Base-by-base conservation (phyloP, 306 rosid species). In the Dryas drummondii region DNA sequence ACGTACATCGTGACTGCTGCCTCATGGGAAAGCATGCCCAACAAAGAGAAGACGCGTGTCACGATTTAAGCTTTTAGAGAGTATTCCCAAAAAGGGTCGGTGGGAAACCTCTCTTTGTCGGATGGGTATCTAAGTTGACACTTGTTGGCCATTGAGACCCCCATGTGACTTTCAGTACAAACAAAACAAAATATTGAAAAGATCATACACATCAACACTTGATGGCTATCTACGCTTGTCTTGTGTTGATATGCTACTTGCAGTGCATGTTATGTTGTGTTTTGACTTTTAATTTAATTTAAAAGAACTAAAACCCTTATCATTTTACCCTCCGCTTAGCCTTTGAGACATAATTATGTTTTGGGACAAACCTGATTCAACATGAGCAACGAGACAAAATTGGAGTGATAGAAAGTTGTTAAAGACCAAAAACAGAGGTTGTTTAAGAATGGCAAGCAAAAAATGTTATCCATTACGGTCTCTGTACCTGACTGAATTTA, bases 1-100 rank as follows among this genome's bases (percentile, higher is more conserved):
- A 78, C 85, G 82, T 73, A 68, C 26, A 26, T 13, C 72, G 40
- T 46, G 5, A 32, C 37, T 27, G 66, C n/a, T 37, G 73, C 68
- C 82, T 54, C 63, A 14, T 19, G 42, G 7, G 61, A 46, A 50
- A 46, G 16, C 9, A 46, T 44, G 9, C 37, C 78, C 73, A 68
- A 72, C 54, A 16, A 5, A 1, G 26, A 55, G 57, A 6, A 3
- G 7, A 26, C 85, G 63, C 79, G 73, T 55, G 58, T n/a, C 53
- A 9, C 14, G 0, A 22, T 15, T 53, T 19, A 14, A 47, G 59
- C 5, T n/a, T 1, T n/a, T 41, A 54, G 3, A 12, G 16, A 26
- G 50, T 8, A 40, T 15, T 48, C 8, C 26, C 6, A 6, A 50
- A 26, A 6, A 17, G 5, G 27, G 79, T 66, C 79, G 58, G 73